Conservation (phyloP, 1,284 basidiomycete genomes). For the Trametes sp. region DNA sequence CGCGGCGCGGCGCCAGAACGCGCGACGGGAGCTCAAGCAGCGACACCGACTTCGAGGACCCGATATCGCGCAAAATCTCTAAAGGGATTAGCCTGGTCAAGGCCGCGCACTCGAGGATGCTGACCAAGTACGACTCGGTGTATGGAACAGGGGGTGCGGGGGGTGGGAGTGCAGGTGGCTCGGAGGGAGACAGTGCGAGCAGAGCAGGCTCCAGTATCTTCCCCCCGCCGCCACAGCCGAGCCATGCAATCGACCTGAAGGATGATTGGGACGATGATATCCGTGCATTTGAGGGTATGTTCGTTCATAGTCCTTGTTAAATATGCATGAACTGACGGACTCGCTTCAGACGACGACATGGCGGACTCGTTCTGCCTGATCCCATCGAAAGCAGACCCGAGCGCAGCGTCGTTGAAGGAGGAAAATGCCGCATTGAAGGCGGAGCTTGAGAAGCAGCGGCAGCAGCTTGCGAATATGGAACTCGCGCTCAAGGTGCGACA, state of each 20-base stretch:
- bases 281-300: slow-evolving; percentile 49
- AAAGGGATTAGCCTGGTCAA: slow-evolving; percentile 41
- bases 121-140: slow-evolving; percentile 39
- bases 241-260: slow-evolving; percentile 36
- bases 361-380: slow-evolving; percentile 81
- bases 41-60: slow-evolving; percentile 70
- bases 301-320: not conserved
- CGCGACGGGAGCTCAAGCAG: slow-evolving; percentile 63
- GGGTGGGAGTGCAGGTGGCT: not conserved
- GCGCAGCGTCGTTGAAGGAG: slow-evolving; percentile 58
- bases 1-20: slow-evolving; percentile 29
- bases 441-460: slow-evolving; percentile 63
- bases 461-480: slow-evolving; percentile 65
- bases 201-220: slow-evolving; percentile 39
- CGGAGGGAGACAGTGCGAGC: slow-evolving; percentile 30
- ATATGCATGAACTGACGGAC: not conserved
- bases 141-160: slow-evolving; percentile 6
- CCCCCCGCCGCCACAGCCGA: slow-evolving; percentile 39
- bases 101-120: slow-evolving; percentile 42
- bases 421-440: slow-evolving; percentile 70
- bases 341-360: slow-evolving; percentile 57
- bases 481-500: slow-evolving; percentile 68
- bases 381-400: slow-evolving; percentile 63
- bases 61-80: slow-evolving; percentile 47
- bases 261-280: slow-evolving; percentile 52